A percentile compares a stretch with the other conserved stretches of the same genome.
Conservation (phyloP, 1,139 yeast species). For the Lodderomyces orthopsilosis region DNA sequence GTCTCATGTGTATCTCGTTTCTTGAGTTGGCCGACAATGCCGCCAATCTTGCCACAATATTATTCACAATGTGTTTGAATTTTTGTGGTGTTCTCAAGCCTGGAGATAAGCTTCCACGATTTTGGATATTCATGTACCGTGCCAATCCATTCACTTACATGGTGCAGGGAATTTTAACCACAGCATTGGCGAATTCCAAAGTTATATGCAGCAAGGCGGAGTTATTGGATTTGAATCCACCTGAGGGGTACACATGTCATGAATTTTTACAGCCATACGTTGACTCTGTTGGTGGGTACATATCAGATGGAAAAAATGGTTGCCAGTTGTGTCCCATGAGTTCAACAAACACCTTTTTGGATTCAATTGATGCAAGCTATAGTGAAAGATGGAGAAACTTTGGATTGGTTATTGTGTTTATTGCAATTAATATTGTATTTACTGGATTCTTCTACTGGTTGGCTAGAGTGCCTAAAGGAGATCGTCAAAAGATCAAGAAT, state of each 20-base stretch:
- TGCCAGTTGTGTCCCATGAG: constrained; percentile 55
- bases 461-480: constrained; percentile 68
- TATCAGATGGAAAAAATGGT: constrained; percentile 35
- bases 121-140: constrained; percentile 39
- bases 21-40: constrained; percentile 40
- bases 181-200: constrained; percentile 31
- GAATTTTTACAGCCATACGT: constrained; percentile 49
- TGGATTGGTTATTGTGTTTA: constrained; percentile 53
- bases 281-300: constrained; percentile 48
- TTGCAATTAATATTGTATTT: constrained; percentile 49
- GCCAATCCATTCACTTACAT: constrained; percentile 61
- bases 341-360: constrained; percentile 52
- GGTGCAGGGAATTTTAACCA: constrained; percentile 33
- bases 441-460: constrained; percentile 66
- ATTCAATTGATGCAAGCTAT: constrained; percentile 40
- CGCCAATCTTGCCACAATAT: constrained; percentile 27
- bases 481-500: constrained; percentile 15
- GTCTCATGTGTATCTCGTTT: constrained; percentile 39
- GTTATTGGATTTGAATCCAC: constrained; percentile 25
- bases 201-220: constrained; percentile 28
- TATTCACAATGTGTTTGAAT: constrained; percentile 28
- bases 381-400: constrained; percentile 65
- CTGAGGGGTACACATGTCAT: constrained; percentile 54
- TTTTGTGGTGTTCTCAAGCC: constrained; percentile 36
- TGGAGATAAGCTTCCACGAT: constrained; percentile 28